These are phyloP conservation scores for Boletus sp. DNA, from an alignment of 768 basidiomycete genomes.

Conservation along the genomic window DNA sequence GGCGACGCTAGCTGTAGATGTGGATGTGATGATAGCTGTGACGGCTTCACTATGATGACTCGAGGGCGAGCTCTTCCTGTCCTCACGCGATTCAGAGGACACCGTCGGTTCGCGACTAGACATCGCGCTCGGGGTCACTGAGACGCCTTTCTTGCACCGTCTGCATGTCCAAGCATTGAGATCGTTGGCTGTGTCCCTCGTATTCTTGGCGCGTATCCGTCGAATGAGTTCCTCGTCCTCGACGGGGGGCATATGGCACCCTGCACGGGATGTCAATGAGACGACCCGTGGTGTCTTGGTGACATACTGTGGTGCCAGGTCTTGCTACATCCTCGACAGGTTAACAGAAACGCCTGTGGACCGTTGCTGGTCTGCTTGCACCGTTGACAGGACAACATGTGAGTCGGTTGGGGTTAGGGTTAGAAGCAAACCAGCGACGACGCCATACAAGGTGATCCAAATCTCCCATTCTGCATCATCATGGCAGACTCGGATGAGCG, in stretches of 20 bases:
- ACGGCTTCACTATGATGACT: not conserved
- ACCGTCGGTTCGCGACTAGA: constrained; percentile 7
- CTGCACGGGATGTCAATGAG: constrained; percentile 10
- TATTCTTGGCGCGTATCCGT: constrained; percentile 24
- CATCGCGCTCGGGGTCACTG: not conserved
- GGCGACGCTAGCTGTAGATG: not conserved
- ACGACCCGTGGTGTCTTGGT: not conserved
- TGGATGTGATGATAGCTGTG: not conserved
- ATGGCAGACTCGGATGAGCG: constrained; percentile 61
- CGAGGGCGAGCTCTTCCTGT: not conserved
- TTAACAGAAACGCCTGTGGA: constrained; percentile 32
- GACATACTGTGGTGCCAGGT: constrained; percentile 35
- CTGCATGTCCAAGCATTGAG: constrained; percentile 29
- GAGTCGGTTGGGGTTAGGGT: constrained; percentile 25
- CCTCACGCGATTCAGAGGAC: constrained; percentile 4
- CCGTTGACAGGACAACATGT: constrained; percentile 18
- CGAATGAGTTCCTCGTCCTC: constrained; percentile 24
- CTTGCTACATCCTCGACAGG: constrained; percentile 32
- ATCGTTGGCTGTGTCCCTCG: constrained; percentile 21
- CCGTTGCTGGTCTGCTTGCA: constrained; percentile 25
- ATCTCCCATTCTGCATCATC: not conserved
- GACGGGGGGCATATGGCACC: constrained; percentile 33
- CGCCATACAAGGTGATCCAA: not conserved
- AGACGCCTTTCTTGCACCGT: constrained; percentile 26
- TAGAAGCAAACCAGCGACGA: not conserved